Conservation (phyloP, 306 rosid genomes). For the Cucurbita pepo region DNA sequence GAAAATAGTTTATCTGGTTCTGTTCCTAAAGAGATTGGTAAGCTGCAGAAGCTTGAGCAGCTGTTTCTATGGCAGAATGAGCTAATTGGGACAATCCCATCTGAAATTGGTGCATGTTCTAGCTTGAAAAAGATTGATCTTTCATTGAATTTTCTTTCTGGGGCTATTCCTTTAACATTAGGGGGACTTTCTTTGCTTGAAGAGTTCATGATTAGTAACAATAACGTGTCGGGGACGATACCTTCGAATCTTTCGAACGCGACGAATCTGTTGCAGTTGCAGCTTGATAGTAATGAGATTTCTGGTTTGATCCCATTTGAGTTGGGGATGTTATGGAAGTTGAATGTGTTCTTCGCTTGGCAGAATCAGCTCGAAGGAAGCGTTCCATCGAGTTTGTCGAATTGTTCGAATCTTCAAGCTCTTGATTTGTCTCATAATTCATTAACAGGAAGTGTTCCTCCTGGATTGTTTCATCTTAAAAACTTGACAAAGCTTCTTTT, state of each 20-base stretch:
- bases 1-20: conserved; percentile 78
- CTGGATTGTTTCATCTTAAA: conserved; percentile 56
- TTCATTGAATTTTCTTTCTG: conserved; percentile 75
- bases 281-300: conserved; percentile 79
- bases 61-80: conserved; percentile 75
- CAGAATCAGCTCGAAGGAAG: conserved; percentile 88
- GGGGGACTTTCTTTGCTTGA: conserved; percentile 45
- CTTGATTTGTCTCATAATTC: conserved; percentile 72
- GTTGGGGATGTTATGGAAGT: conserved; percentile 49
- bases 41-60: conserved; percentile 58
- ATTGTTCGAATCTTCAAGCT: conserved; percentile 48
- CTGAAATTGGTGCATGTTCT: conserved; percentile 67
- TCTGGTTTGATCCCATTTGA: conserved; percentile 79
- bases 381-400: conserved; percentile 50
- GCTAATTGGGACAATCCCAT: conserved; percentile 60
- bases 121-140: conserved; percentile 68
- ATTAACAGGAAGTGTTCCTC: conserved; percentile 63
- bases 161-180: conserved; percentile 54
- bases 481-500: conserved; percentile 75
- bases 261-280: conserved; percentile 48
- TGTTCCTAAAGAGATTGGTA: conserved; percentile 66
- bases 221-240: conserved; percentile 78
- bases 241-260: conserved; percentile 63
- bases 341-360: conserved; percentile 75
- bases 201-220: conserved; percentile 83